Conservation (phyloP, 805 yeast species). For the Priceomyces fermenticarens region DNA sequence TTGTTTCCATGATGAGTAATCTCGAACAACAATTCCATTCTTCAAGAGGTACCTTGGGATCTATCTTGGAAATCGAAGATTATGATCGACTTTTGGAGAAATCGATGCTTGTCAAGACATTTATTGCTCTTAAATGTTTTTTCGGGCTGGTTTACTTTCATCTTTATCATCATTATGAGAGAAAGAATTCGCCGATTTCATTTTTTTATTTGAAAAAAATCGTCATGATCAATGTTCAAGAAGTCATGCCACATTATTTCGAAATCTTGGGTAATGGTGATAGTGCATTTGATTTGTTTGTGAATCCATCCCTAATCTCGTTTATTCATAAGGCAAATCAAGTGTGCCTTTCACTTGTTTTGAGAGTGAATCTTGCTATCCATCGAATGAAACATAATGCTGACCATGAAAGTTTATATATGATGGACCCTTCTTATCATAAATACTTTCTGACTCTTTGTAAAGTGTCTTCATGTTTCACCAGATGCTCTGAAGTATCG, state of each 20-base stretch:
- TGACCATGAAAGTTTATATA: slow-evolving; percentile 18
- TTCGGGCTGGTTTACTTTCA: slow-evolving; percentile 40
- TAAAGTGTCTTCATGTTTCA: slow-evolving; percentile 20
- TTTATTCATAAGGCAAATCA: slow-evolving; percentile 31
- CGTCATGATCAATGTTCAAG: slow-evolving; percentile 22
- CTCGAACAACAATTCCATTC: slow-evolving; percentile 32
- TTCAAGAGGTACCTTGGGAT: slow-evolving; percentile 25
- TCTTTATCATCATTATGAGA: slow-evolving; percentile 38
- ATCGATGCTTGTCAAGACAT: slow-evolving; percentile 22
- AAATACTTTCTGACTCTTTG: slow-evolving; percentile 17
- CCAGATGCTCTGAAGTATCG: slow-evolving; percentile 26
- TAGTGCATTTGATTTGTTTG: slow-evolving; percentile 34
- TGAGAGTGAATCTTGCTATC: slow-evolving; percentile 28
- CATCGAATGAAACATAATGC: slow-evolving; percentile 17
- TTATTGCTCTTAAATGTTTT: slow-evolving; percentile 28
- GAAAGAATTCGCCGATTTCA: slow-evolving; percentile 30
- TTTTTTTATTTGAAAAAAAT: slow-evolving; percentile 37
- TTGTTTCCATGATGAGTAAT: slow-evolving; percentile 30
- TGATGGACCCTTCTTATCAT: slow-evolving; percentile 13
- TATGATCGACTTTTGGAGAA: slow-evolving; percentile 7
- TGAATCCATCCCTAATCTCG: slow-evolving; percentile 34
- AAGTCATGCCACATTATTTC: slow-evolving; percentile 34
- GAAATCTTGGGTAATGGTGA: slow-evolving; percentile 28
- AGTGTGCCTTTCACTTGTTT: slow-evolving; percentile 25
- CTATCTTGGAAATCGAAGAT: slow-evolving; percentile 14